Conservation (phyloP, 805 yeast genomes). For the Ogataea ramenticola region DNA sequence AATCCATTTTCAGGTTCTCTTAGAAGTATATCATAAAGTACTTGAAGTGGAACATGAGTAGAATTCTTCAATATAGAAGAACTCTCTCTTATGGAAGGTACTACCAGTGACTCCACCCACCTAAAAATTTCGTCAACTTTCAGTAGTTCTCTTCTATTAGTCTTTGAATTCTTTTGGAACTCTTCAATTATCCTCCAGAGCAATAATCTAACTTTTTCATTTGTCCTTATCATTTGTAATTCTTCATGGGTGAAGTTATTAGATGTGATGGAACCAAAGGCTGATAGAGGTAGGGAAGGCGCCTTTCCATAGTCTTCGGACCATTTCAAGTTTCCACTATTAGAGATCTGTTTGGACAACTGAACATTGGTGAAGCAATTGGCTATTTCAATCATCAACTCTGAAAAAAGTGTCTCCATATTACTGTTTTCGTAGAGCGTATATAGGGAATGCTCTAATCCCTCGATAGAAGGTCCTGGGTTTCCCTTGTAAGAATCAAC, state of each 20-base stretch:
- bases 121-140: conserved; percentile 1
- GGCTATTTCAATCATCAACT: background rate
- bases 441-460: background rate
- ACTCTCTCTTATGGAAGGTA: conserved; percentile 12
- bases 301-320: no score
- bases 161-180: background rate
- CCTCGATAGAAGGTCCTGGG: background rate
- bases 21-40: conserved; percentile 23
- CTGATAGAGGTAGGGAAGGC: no score
- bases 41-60: conserved; percentile 14
- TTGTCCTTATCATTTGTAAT: no score
- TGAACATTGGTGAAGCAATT: background rate
- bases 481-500: background rate
- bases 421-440: no score
- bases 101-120: conserved; percentile 24
- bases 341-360: no score
- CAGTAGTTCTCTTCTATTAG: no score
- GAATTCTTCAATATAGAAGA: conserved; percentile 11
- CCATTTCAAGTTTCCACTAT: no score
- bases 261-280: no score
- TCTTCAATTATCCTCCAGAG: background rate
- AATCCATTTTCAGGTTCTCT: conserved; percentile 17
- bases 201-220: no score
- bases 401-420: background rate
- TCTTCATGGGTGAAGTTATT: no score